phyloP scores from a whole-genome alignment of 768 basidiomycete genomes.

The Phylloporus sp. region DNA sequence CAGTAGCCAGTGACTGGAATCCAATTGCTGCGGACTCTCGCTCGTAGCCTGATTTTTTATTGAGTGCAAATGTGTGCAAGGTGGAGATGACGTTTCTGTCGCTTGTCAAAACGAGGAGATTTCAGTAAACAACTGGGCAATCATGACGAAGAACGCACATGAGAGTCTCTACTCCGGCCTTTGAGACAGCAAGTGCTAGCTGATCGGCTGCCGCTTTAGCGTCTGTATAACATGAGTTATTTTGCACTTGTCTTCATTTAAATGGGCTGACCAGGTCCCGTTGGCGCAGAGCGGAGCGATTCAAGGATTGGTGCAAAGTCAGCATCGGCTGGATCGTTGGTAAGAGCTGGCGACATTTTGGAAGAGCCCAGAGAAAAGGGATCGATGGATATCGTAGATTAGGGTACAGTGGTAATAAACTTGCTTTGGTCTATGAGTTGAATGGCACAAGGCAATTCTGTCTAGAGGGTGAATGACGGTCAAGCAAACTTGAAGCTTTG shows the following conservation, averaged over 20 bases:
- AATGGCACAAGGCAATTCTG: constrained; percentile 4
- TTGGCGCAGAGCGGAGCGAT: constrained; percentile 53
- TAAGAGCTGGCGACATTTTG: constrained; percentile 53
- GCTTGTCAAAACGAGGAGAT: constrained; percentile 34
- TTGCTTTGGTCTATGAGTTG: constrained; percentile 19
- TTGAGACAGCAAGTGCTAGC: constrained; percentile 68
- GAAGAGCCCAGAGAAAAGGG: constrained; percentile 3
- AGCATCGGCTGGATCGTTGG: constrained; percentile 39
- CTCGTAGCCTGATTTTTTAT: constrained; percentile 86
- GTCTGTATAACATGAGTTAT: constrained; percentile 42
- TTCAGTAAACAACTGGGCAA: constrained; percentile 13
- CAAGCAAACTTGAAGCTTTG: background rate
- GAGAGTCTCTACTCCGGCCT: constrained; percentile 57
- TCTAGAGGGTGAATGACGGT: constrained; percentile 12
- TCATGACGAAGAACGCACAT: constrained; percentile 39
- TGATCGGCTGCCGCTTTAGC: constrained; percentile 82
- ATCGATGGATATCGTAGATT: constrained; percentile 23
- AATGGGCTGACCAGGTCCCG: constrained; percentile 49
- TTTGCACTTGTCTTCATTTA: background rate
- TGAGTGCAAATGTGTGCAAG: constrained; percentile 66
- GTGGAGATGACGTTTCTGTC: constrained; percentile 59
- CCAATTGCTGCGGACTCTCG: constrained; percentile 84
- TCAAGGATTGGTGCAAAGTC: constrained; percentile 44
- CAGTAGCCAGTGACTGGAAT: constrained; percentile 67
- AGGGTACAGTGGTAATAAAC: constrained; percentile 10